phyloP scores from a whole-genome alignment of 208 protist species.

The Angomonas ambiguus region DNA sequence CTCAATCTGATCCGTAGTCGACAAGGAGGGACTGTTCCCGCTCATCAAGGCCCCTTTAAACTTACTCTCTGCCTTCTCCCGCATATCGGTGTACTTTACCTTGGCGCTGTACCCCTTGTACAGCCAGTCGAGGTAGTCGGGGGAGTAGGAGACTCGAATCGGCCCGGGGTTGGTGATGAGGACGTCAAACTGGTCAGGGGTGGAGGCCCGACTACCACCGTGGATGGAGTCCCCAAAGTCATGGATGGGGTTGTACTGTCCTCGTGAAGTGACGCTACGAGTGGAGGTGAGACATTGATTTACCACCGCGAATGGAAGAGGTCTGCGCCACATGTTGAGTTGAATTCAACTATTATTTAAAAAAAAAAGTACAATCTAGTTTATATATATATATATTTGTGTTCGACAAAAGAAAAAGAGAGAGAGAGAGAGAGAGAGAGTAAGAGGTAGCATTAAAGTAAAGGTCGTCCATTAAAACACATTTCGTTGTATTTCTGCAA shows the following conservation, averaged over 20 bases:
- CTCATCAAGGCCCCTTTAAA: conserved; percentile 57
- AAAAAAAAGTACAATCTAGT: no score
- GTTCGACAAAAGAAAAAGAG: no score
- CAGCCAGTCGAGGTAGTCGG: conserved; percentile 87
- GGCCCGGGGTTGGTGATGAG: conserved; percentile 82
- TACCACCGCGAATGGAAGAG: not conserved
- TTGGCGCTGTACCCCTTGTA: conserved; percentile 71
- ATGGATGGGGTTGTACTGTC: conserved; percentile 85
- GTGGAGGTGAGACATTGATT: not conserved
- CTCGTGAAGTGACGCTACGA: conserved; percentile 55
- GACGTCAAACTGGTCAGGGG: conserved; percentile 53
- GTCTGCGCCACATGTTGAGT: conserved; percentile 11
- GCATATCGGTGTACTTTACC: conserved; percentile 41
- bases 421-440: no score
- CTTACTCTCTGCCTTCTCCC: conserved; percentile 46
- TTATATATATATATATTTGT: no score
- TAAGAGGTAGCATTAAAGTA: no score
- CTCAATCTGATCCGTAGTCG: conserved; percentile 4
- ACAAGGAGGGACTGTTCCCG: not conserved
- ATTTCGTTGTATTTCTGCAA: not conserved
- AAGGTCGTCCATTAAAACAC: no score
- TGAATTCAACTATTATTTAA: not conserved
- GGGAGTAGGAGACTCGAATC: conserved; percentile 69
- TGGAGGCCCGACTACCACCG: conserved; percentile 24
- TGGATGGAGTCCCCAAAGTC: conserved; percentile 50